Evolutionary conservation across 208 protist species (phyloP), one percentile per base, ranked within the genome.

Genomic region (Leishmania turanica): DNA sequence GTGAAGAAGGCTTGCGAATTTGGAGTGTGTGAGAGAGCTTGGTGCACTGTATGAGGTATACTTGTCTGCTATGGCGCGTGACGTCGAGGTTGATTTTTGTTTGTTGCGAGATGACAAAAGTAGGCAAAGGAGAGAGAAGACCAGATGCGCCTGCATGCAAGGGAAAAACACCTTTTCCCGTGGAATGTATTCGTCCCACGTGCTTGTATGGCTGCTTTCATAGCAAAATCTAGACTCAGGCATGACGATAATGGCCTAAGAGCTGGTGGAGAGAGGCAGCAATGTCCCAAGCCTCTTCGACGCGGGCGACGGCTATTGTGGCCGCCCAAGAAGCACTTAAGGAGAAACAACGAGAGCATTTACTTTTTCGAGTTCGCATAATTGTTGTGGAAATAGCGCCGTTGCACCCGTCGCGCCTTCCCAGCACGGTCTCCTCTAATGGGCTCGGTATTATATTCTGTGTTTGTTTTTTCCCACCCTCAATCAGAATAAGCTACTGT

Each of bases 41-140:
- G 73, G 40, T 53, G 4, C 1, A 77, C 73, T 77, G 73, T 77
- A 66, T 66, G 56, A 31, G 56, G 54, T 77, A 77, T 42, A 68
- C 73, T 77, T 40, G 54, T 66, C 56, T 66, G 54, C 51, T 77
- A 53, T 51, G 68, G 27, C 24, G 31, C 19, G 19, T 53, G 42
- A 72, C 42, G 68, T 72, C 68, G 27, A 53, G 11, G 24, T 53
- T 31, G 42, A 31, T 72, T 7, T 72, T 72, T 34, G 42, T 47
- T 51, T 0, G 24, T 45, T 68, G 31, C 19, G 62, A 47, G 17
- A 70, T n/a, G 45, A 72, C 45, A n/a, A 49, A 34, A 49, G 37
- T 19, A 42, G 40, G 40, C n/a, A 17, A 71, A 47, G 66, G 66
- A 49, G 66, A 76, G 27, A 54, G 47, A 86, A 82, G 53, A 42